Evolutionary conservation across 2,329 filamentous ascomycete genomes (phyloP).

Genomic region (Diaporthe australafricana): DNA sequence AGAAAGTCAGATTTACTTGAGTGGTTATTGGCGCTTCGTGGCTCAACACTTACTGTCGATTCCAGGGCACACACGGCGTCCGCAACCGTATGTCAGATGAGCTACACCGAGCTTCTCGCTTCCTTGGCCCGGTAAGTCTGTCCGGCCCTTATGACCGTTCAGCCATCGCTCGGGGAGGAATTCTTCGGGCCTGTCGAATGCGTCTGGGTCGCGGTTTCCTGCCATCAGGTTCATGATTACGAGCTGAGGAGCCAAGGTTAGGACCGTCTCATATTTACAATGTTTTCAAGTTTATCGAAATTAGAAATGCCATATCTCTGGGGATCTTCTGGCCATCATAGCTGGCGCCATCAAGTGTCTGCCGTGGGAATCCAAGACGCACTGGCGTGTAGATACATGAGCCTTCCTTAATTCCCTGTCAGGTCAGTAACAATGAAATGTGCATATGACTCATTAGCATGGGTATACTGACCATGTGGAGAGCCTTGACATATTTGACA

Average conservation of each 20-base stretch:
- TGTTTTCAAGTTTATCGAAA: too few species aligned
- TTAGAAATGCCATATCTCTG: not conserved
- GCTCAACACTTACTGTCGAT: not conserved
- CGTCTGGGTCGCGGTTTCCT: not conserved
- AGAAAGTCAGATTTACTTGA: not conserved
- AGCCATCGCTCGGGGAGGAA: not conserved
- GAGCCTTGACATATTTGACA: not conserved
- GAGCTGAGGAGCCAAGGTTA: not conserved
- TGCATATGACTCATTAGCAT: not conserved
- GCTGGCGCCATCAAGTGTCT: not conserved
- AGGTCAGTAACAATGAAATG: not conserved
- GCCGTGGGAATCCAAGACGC: not conserved
- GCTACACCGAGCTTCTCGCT: not conserved
- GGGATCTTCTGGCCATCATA: not conserved
- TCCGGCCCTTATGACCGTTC: not conserved
- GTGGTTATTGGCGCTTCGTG: not conserved
- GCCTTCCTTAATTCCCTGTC: not conserved
- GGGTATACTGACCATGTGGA: not conserved
- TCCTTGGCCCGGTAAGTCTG: not conserved
- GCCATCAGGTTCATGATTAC: slow-evolving; percentile 3
- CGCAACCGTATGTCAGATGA: not conserved
- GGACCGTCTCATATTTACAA: not conserved
- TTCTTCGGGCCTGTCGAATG: not conserved
- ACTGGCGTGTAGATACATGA: not conserved
- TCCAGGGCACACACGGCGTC: not conserved